Base-by-base conservation (phyloP, 2,329 filamentous ascomycete genomes). In the Diplodia sapinea region DNA sequence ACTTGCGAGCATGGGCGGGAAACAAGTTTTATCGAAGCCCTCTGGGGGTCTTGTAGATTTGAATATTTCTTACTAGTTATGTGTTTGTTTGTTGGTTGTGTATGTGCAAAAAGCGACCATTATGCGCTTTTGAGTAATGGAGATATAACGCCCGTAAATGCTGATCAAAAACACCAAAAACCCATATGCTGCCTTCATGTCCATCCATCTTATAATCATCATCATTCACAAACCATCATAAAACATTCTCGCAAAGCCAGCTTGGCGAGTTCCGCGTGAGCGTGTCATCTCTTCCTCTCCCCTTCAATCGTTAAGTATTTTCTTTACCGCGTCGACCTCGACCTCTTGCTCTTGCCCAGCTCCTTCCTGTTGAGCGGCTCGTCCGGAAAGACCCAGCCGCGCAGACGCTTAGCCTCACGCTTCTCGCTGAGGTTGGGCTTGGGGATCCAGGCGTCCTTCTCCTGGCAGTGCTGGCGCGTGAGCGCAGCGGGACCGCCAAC, bases 361-460 rank as follows among this genome's bases (percentile, higher is more conserved):
- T 94, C 91, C 79, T 91, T 89, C 73, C 90, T 84, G 9, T 88
- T 88, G 12, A 93, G 82, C 3, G 88, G 83, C 73, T 93, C 91
- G 73, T 93, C 90, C 1, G 91, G 91, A 80, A 88, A 85, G 0
- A 92, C 86, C 91, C 91, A 94, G 0, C 91, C 91, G 36, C 91
- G 81, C 2, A 86, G 84, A 26, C 90, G 80, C 86, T 93, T 93
- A 23, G 90, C 89, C 79, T 91, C 89, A 68, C 87, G 82, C 88
- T 91, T 95, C 86, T 91, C 90, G 38, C 85, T 89, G 72, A 87
- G 83, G 82, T 89, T 91, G 62, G 87, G 83, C 74, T 86, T 88
- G 11, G 91, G 90, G 80, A 94, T 92, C 91, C 91, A 93, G 26
- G 81, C 80, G 78, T 94, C 91, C 51, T 89, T 84, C n/a, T 88